A percentile compares a stretch with the other conserved stretches of the same genome.
Conservation (phyloP, 192 early-diverging fungal species). For the Backusella parvicylindrica region DNA sequence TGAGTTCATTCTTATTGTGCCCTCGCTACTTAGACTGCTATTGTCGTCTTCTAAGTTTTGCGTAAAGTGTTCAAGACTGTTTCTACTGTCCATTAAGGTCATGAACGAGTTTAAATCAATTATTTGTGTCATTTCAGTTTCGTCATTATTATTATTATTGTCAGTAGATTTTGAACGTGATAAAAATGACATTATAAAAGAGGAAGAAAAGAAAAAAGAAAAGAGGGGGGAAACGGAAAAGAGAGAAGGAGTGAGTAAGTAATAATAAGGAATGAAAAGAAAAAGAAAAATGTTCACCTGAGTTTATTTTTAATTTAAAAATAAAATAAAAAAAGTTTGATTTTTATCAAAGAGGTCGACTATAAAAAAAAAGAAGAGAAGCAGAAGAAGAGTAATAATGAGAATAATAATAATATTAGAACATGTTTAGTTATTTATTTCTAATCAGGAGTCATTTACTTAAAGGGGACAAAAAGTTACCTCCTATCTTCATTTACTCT, state of each 20-base stretch:
- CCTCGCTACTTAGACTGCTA: conserved; percentile 8
- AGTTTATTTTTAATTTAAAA: not conserved
- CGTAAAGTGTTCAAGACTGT: not conserved
- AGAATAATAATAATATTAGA: too few relatives aligned
- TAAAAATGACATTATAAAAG: not conserved
- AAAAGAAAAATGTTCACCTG: not conserved
- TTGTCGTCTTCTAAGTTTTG: not conserved
- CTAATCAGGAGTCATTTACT: too few relatives aligned
- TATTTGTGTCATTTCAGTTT: conserved; percentile 11
- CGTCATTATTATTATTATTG: not conserved
- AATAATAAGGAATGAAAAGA: not conserved
- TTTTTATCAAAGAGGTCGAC: too few relatives aligned
- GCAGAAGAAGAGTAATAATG: too few relatives aligned
- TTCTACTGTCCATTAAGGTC: conserved; percentile 7
- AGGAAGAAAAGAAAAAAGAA: not conserved
- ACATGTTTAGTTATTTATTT: too few relatives aligned
- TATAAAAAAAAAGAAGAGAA: too few relatives aligned
- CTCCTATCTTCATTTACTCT: too few relatives aligned
- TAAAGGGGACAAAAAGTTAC: too few relatives aligned
- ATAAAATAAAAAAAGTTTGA: not conserved
- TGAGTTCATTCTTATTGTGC: not conserved
- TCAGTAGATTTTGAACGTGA: not conserved
- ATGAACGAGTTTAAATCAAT: not conserved
- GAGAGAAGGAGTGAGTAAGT: not conserved
- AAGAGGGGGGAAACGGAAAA: not conserved